phyloP scores from a whole-genome alignment of 129 eudicot species.

The Pulicaria dysenterica region DNA sequence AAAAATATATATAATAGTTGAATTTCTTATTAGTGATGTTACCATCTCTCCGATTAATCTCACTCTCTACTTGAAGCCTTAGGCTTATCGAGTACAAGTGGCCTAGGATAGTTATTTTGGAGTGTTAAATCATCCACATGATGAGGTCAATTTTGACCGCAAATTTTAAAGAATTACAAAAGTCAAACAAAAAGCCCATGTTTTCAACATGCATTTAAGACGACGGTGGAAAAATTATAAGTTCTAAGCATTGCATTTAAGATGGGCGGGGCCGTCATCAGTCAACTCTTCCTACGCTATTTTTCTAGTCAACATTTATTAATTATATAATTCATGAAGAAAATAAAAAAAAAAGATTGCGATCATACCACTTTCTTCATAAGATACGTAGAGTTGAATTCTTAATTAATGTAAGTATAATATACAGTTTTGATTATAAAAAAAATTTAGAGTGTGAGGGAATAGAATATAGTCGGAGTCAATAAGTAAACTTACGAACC shows the following conservation, averaged over 20 bases:
- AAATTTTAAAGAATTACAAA: background rate
- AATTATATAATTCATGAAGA: background rate
- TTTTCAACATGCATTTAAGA: slow-evolving; percentile 48
- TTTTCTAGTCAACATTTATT: background rate
- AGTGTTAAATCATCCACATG: slow-evolving; percentile 3
- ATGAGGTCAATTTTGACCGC: slow-evolving; percentile 25
- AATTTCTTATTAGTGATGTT: too few species aligned
- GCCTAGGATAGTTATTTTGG: too few species aligned
- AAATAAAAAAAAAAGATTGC: too few species aligned
- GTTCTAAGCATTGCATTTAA: slow-evolving; percentile 29
- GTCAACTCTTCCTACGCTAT: slow-evolving; percentile 22
- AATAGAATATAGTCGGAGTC: too few species aligned
- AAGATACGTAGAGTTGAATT: too few species aligned
- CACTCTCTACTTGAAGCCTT: too few species aligned
- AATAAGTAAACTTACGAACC: too few species aligned
- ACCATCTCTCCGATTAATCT: too few species aligned
- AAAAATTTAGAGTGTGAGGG: too few species aligned
- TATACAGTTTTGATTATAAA: too few species aligned
- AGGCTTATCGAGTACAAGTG: too few species aligned
- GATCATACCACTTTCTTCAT: background rate
- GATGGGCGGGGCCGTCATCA: background rate
- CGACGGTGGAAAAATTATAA: slow-evolving; percentile 28
- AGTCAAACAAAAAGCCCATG: slow-evolving; percentile 31
- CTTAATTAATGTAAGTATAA: too few species aligned
- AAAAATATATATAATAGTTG: background rate